Evolutionary conservation across 192 early-diverging fungal genomes (phyloP), one percentile per base, ranked within the genome.

Genomic region (Pilaira anomala): DNA sequence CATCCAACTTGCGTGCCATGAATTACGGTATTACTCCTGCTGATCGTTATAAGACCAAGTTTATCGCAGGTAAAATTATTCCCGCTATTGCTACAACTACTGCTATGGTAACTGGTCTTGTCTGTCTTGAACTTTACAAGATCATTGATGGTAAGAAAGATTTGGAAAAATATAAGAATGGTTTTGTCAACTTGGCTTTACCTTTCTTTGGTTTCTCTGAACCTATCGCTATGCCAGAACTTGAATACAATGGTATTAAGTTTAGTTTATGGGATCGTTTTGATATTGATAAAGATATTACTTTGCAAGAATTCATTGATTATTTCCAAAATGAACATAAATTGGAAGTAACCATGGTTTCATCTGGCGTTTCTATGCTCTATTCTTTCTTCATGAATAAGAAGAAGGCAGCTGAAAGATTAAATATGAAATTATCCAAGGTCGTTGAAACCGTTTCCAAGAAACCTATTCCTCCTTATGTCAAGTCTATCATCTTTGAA

Each of bases 181-280:
- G 96, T 11, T 99, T 99, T 75, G 82, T 97, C 55, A 98, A 99
- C 77, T 76, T 99, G 62, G 96, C 97, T 1, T 73, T 99, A 59
- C 96, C 97, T 22, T 98, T 99, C 88, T 93, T 97, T 86, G 96
- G 90, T 21, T 99, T 99, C 76, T 99, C 97, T 21, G 97, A 99
- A 71, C 97, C 97, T 11, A 93, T 99, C 70, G 85, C 88, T 16
- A 90, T 91, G 4, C 88, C 80, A n/a, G 93, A 87, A 70, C 77
- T 84, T 56, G 87, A 95, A 82, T 98, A 96, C 78, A 78, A 93
- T 69, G 94, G 90, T 60, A 76, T 62, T 0, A 85, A 94, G 73
- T 96, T 88, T 71, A 96, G 87, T 29, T 80, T 97, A 19, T 99
- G 97, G 97, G 97, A 99, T 67, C 85, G 93, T 39, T 93, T 99